Evolutionary conservation across 1,284 basidiomycete species (phyloP), one percentile per base, ranked within the genome.

Genomic region (Macrocybe sp.): DNA sequence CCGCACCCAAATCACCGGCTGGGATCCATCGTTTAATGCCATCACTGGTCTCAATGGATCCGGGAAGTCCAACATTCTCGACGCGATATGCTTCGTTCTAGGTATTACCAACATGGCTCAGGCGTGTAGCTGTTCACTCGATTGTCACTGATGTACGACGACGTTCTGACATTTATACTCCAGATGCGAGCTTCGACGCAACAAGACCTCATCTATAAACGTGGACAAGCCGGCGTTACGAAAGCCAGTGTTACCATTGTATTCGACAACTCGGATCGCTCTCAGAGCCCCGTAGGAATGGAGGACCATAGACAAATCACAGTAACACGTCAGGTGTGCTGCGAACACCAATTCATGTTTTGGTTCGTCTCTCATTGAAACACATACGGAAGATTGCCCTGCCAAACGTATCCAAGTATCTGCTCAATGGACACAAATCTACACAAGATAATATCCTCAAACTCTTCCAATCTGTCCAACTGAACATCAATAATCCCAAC

Each of bases 401-500:
- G 44, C 95, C 95, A 0, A 97, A 95, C 53, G 78, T 90, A 46
- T 90, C 92, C n/a, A 99, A 99, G 61, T 99, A 97, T 68, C 82
- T 99, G 8, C 73, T 99, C 48, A 99, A 98, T 61, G 97, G 97
- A 0, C 97, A 98, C 74, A 97, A 96, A 63, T 80, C 93, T 2
- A 86, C 87, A 5, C 92, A 97, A 55, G 84, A 92, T 53, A 78
- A 77, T 0, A 83, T 99, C 1, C 96, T 97, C 60, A 92, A 87
- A 43, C 77, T 99, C 36, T 99, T 99, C 63, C 97, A 99, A 65
- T 89, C 91, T 35, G 94, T 99, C 0, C 95, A 98, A 67, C 83
- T 99, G 59, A 99, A 99, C 67, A 99, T 99, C 78, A 99, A 99
- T 72, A 99, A 98, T 66, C 97, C 97, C 41, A 99, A 99, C 65